Base-by-base conservation (phyloP, 805 yeast species). In the Wickerhamomyces bovis region DNA sequence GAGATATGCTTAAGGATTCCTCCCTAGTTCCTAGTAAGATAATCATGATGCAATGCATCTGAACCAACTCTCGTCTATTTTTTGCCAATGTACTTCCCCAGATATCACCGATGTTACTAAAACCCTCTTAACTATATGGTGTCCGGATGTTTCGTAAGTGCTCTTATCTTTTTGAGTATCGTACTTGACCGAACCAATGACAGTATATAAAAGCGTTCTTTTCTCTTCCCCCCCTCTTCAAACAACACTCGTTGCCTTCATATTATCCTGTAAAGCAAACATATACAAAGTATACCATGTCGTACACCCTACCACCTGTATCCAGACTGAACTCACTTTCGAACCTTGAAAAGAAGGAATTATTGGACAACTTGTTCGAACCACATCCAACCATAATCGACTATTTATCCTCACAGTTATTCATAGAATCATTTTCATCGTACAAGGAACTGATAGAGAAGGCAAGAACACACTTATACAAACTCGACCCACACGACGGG, bases 351-450 rank as follows among this genome's bases (percentile, higher is more conserved):
- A 66, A 73, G 49, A 61, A 51, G 3, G 69, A 67, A 41, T 67
- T 77, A 0, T 58, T 84, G 31, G 76, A 75, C 47, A 51, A 50
- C 31, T 55, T 59, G 12, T 59, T 59, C 22, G 63, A 59, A 40
- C 56, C 56, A 18, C 61, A 57, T 36, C 23, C 43, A 16, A 44
- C 53, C 16, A 50, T 59, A 16, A 54, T 53, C 39, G 15, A 38
- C 19, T 53, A 56, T 19, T 51, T 59, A n/a, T 42, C 41, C 9
- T 59, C 61, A 3, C 39, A 50, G 10, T 38, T 52, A 11, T 42
- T 45, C 40, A 18, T 30, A 44, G n/a, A 4, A 2, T 13, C 26
- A 8, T 54, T 46, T 44, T 15, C 42, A 16, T 38, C 48, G 2
- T 58, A 49, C 40, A 25, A 39, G 13, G 50, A 51, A 13, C 46